These are phyloP conservation scores for Talaromyces sp. DNA, from an alignment of 2,329 filamentous ascomycete species.

Conservation along the genomic window DNA sequence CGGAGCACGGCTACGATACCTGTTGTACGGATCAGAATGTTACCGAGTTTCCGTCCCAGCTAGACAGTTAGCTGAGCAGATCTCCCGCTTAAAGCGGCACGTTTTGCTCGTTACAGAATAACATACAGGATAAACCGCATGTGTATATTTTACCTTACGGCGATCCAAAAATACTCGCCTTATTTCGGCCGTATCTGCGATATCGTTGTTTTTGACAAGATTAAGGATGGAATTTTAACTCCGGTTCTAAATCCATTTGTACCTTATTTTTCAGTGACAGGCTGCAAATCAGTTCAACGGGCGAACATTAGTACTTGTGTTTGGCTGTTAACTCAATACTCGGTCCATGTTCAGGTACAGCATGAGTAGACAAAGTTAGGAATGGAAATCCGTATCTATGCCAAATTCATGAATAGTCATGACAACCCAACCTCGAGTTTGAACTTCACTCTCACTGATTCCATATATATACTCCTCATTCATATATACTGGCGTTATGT, in stretches of 20 bases:
- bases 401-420: neutral
- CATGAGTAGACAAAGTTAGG: constrained; percentile 3
- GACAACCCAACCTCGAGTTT: neutral
- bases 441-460: neutral
- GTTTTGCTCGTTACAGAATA: neutral
- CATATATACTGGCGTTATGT: neutral
- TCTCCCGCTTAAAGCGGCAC: constrained; percentile 19
- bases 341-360: neutral
- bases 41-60: neutral
- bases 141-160: neutral
- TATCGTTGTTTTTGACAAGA: neutral
- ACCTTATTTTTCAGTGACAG: neutral
- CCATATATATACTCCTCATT: neutral
- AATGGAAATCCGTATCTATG: constrained; percentile 9
- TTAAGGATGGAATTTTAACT: neutral
- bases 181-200: neutral
- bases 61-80: constrained; percentile 4
- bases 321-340: neutral
- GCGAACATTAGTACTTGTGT: neutral
- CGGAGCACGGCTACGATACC: neutral
- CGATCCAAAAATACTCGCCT: neutral
- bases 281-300: neutral
- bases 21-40: neutral
- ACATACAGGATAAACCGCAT: neutral
- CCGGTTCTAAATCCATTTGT: neutral